Evolutionary conservation across 305 asterid genomes (phyloP), one percentile per base, ranked within the genome.

Genomic region (Fraxinus angustifolia): DNA sequence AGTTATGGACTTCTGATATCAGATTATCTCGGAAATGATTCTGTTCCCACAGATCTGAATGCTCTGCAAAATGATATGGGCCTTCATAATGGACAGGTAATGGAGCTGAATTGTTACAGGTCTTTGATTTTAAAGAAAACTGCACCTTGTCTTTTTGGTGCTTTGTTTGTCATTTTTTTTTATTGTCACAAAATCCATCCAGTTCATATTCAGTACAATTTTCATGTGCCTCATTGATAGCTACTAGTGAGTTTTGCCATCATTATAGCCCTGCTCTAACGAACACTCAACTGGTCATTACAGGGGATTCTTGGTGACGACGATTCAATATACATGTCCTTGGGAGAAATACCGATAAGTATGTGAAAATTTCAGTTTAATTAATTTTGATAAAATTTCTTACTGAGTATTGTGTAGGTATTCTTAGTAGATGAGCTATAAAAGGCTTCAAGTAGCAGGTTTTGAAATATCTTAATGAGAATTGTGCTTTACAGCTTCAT

Each of bases 291-390:
- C 76, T 83, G 82, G 85, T 82, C 90, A 77, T 83, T 90, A 80
- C 96, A 95, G 99, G 97, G 88, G 60, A 93, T 95, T 88, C 98
- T 93, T 81, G 97, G 95, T 33, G 99, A 93, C 45, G 98, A 95
- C 80, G 99, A 95, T 86, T 88, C 98, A 50, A 93, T 94, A 85
- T 95, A 92, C 84, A 93, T 93, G 99, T 91, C 99, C 82, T 89
- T 95, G 86, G 99, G 90, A 83, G 99, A 95, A 87, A 93, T 95
- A 90, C 99, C 98, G 76, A 87, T 90, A 89, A 88, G 99, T 95
- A 95, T 71, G 97, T 82, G 77, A 80, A 12, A 23, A 73, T 75
- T 85, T 84, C 62, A 73, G 16, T 76, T 86, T 77, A 60, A 28
- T 73, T 73, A 58, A 62, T 75, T 40, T 26, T 74, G 80, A 4